Conservation (phyloP, 164 flowering plant genomes). For the Stephania cephalantha region DNA sequence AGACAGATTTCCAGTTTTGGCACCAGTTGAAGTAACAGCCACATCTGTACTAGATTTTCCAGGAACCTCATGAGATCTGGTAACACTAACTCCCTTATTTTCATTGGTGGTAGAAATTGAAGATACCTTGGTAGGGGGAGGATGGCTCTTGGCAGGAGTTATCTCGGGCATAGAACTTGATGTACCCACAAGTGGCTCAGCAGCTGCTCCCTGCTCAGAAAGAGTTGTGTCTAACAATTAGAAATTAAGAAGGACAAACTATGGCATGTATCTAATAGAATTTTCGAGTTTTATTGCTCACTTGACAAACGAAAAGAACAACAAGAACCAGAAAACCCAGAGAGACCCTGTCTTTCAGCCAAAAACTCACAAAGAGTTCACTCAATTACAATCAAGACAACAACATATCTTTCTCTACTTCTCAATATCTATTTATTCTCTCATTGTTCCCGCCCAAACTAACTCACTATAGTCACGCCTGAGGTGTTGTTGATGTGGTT, state of each 20-base stretch:
- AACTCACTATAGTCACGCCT: no score
- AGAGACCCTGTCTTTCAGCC: no score
- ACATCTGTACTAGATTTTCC: constrained; percentile 99
- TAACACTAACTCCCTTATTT: constrained; percentile 96
- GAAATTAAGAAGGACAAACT: not conserved
- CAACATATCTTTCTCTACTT: no score
- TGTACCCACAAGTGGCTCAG: constrained; percentile 33
- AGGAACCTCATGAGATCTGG: constrained; percentile 99
- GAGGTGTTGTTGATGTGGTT: no score
- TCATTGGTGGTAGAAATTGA: constrained; percentile 93
- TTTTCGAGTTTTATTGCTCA: no score
- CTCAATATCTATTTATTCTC: no score
- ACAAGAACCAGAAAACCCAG: no score
- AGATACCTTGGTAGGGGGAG: constrained; percentile 86
- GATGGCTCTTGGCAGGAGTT: constrained; percentile 28
- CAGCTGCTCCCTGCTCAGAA: constrained; percentile 42
- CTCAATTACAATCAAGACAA: no score
- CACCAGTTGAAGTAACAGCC: constrained; percentile 62
- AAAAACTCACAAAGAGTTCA: no score
- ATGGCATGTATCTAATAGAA: no score
- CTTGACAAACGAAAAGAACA: no score
- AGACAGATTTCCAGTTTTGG: constrained; percentile 71
- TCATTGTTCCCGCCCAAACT: no score
- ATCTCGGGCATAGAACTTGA: constrained; percentile 36
- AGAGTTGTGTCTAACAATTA: constrained; percentile 10